phyloP scores from a whole-genome alignment of 1,284 basidiomycete species.

The Tremellales sp. region DNA sequence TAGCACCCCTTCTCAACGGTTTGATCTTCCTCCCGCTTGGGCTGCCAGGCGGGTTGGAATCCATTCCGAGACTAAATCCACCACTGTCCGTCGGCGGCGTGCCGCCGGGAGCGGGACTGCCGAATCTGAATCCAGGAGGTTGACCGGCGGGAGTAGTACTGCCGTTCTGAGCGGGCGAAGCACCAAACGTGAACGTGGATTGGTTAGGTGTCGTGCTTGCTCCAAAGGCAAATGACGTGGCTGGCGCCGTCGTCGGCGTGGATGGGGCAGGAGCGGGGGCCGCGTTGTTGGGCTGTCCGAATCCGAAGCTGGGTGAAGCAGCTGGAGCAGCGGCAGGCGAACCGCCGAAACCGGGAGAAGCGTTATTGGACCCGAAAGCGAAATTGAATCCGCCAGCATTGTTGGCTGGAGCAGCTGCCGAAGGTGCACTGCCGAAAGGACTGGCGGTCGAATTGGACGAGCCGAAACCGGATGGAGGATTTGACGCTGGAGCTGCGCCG shows the following conservation, averaged over 20 bases:
- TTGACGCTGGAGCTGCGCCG: not conserved
- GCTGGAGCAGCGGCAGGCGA: not conserved
- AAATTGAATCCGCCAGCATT: slow-evolving; percentile 1
- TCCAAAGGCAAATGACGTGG: slow-evolving; percentile 6
- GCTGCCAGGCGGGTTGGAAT: slow-evolving; percentile 9
- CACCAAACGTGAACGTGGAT: slow-evolving; percentile 10
- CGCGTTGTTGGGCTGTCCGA: slow-evolving; percentile 3
- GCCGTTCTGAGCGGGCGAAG: slow-evolving; percentile 1
- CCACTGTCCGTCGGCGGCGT: slow-evolving; percentile 4
- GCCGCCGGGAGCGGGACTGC: slow-evolving; percentile 12
- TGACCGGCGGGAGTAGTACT: not conserved
- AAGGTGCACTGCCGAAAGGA: slow-evolving; percentile 3
- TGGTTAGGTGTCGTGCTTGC: slow-evolving; percentile 3
- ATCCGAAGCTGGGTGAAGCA: slow-evolving; percentile 1
- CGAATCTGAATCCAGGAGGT: slow-evolving; percentile 13
- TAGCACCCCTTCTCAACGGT: slow-evolving; percentile 11
- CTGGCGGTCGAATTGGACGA: slow-evolving; percentile 1
- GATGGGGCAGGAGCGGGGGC: slow-evolving; percentile 3
- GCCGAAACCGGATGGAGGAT: slow-evolving; percentile 7
- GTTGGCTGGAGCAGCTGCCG: slow-evolving; percentile 1
- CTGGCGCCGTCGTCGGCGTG: not conserved
- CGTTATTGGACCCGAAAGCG: not conserved
- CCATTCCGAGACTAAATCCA: slow-evolving; percentile 17
- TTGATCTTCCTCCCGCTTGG: slow-evolving; percentile 15
- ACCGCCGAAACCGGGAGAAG: not conserved